Evolutionary conservation across 176 grass and related monocot species (phyloP), one percentile per base, ranked within the genome.

Genomic region (Phoenix dactylifera): DNA sequence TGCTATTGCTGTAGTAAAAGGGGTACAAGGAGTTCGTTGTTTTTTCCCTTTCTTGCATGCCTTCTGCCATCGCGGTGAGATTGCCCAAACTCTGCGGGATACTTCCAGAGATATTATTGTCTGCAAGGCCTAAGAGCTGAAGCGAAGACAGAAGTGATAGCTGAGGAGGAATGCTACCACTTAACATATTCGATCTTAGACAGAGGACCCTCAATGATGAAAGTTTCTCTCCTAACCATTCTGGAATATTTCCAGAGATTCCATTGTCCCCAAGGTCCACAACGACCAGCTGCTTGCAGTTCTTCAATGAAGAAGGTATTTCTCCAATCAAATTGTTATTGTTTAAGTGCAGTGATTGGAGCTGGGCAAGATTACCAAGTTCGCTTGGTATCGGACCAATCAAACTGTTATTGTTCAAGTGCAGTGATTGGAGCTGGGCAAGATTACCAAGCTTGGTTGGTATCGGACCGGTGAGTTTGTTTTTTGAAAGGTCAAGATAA

Each of bases 71-170:
- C 4, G 82, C 66, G 7, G 16, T 35, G 10, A 89, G 3, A 16
- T 78, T 86, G 50, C 79, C 69, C 22, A 95, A 77, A 22, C 74
- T 54, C 20, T 4, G 39, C 4, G 90, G 85, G 16, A 95, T 89
- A 2, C 1, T 1, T 53, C 90, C 85, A 3, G 62, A 69, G 4
- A 95, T 62, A 15, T 70, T 73, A 18, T 89, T 95, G 6, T 79
- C 6, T 0, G 85, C 65, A 29, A 89, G 19, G 58, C 81, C 82
- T 25, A 95, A 29, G 53, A 95, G 35, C 58, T 86, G 89, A 49
- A 95, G 85, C 0, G 74, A 63, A 4, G 16, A 0, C 20, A 20
- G 20, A 20, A 20, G 20, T 20, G 20, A 20, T 20, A 20, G 0
- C 20, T 20, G 20, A 20, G 20, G 20, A 20, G 20, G 20, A 20